Conservation (phyloP, 768 basidiomycete species). For the Collybiopsis luxurians region DNA sequence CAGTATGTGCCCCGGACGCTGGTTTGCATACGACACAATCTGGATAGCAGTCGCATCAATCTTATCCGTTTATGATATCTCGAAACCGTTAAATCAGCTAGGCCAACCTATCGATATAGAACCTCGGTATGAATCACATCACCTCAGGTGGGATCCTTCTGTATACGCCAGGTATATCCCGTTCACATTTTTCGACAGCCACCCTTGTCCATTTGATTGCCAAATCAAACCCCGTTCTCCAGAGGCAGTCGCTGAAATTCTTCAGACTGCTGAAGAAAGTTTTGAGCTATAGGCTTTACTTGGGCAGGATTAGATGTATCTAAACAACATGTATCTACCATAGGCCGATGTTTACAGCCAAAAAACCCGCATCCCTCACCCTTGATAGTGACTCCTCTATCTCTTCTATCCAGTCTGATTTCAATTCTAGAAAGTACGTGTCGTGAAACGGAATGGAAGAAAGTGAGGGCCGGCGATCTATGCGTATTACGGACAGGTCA, state of each 20-base stretch:
- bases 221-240: slow-evolving; percentile 32
- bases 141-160: slow-evolving; percentile 29
- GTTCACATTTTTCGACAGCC: slow-evolving; percentile 22
- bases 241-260: slow-evolving; percentile 27
- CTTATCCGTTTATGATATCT: slow-evolving; percentile 36
- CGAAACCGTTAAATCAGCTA: slow-evolving; percentile 32
- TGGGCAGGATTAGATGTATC: background rate
- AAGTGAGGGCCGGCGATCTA: slow-evolving; percentile 64
- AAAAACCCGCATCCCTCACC: background rate
- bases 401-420: slow-evolving; percentile 3
- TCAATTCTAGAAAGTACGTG: slow-evolving; percentile 66
- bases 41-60: slow-evolving; percentile 42
- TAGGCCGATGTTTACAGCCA: slow-evolving; percentile 39
- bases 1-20: slow-evolving; percentile 42
- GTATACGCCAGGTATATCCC: background rate
- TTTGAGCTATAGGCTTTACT: background rate
- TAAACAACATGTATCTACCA: slow-evolving; percentile 40
- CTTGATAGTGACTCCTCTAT: background rate
- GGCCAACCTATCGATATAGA: slow-evolving; percentile 31
- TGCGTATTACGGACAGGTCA: slow-evolving; percentile 42
- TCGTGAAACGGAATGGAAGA: slow-evolving; percentile 46
- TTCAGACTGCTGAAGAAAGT: slow-evolving; percentile 18
- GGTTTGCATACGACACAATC: slow-evolving; percentile 39
- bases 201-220: slow-evolving; percentile 40
- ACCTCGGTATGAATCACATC: slow-evolving; percentile 30